Percentiles rank a stretch among this genome's conserved stretches.
Conservation (phyloP, 176 grass and related monocot genomes). For the Stipa capillata region DNA sequence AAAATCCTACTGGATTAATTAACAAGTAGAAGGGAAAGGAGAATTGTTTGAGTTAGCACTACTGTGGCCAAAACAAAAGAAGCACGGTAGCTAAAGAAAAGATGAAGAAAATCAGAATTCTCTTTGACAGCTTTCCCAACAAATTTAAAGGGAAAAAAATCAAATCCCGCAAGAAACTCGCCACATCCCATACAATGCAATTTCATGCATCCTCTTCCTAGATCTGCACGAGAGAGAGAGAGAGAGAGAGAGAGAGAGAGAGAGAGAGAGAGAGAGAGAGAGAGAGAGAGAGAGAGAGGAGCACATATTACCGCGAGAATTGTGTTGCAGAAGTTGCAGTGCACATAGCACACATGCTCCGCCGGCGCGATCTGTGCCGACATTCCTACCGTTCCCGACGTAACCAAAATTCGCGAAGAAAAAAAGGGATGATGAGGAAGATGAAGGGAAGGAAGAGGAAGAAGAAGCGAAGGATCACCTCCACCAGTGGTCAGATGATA, state of each 20-base stretch:
- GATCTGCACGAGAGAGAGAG: conserved; percentile 3
- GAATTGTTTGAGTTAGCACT: not conserved
- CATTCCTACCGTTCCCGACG: conserved; percentile 21
- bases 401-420: not conserved
- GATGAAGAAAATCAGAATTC: not conserved
- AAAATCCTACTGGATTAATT: conserved; percentile 7
- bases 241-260: not conserved
- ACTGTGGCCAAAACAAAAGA: not conserved
- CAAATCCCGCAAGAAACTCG: not conserved
- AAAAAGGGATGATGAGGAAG: not conserved
- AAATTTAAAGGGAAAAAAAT: not conserved
- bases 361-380: conserved; percentile 35
- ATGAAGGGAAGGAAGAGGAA: not conserved
- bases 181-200: not conserved
- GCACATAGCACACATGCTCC: conserved; percentile 60
- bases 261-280: not conserved
- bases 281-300: not conserved
- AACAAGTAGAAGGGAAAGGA: not conserved
- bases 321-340: conserved; percentile 77
- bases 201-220: not conserved
- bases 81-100: not conserved
- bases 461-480: not conserved
- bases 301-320: conserved; percentile 46
- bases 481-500: not conserved
- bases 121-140: not conserved